A percentile compares a stretch with the other conserved stretches of the same genome.
Conservation (phyloP, 164 flowering plant genomes). For the Tinospora cordifolia region DNA sequence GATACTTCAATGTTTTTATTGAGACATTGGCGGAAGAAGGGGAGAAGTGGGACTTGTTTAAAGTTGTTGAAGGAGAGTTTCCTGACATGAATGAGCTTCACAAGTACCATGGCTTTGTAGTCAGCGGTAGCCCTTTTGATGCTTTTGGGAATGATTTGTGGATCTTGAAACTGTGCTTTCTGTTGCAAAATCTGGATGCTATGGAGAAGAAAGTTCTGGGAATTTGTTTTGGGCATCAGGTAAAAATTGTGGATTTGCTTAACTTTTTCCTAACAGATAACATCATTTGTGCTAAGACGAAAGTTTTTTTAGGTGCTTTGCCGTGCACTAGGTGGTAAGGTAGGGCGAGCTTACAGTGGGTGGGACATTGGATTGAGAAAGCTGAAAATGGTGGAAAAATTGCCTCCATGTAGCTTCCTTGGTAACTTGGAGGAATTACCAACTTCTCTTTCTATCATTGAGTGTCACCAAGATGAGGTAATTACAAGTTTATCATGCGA, state of each 20-base stretch:
- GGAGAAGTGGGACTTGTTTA: constrained; percentile 65
- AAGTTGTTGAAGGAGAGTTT: constrained; percentile 18
- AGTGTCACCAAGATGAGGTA: constrained; percentile 80
- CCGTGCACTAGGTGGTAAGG: constrained; percentile 48
- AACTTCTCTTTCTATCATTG: constrained; percentile 40
- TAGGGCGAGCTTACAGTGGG: constrained; percentile 47
- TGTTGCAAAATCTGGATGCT: constrained; percentile 43
- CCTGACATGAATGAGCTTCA: constrained; percentile 48
- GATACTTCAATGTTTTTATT: constrained; percentile 71
- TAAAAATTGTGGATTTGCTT: constrained; percentile 7
- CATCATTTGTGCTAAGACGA: not conserved
- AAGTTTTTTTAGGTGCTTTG: too few species aligned
- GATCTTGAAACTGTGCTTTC: constrained; percentile 58
- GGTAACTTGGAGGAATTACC: constrained; percentile 32
- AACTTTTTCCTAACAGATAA: not conserved
- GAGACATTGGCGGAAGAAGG: constrained; percentile 58
- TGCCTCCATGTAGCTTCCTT: constrained; percentile 18
- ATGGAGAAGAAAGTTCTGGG: constrained; percentile 77
- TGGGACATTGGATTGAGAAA: constrained; percentile 77
- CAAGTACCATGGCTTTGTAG: constrained; percentile 59
- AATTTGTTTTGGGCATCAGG: constrained; percentile 87
- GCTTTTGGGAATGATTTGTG: constrained; percentile 66
- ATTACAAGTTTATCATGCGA: too few species aligned
- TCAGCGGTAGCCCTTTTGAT: constrained; percentile 72
- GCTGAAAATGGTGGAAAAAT: constrained; percentile 38